These are phyloP conservation scores for Urochloa ruziziensis DNA, from an alignment of 176 grass and related monocot genomes.

Conservation along the genomic window DNA sequence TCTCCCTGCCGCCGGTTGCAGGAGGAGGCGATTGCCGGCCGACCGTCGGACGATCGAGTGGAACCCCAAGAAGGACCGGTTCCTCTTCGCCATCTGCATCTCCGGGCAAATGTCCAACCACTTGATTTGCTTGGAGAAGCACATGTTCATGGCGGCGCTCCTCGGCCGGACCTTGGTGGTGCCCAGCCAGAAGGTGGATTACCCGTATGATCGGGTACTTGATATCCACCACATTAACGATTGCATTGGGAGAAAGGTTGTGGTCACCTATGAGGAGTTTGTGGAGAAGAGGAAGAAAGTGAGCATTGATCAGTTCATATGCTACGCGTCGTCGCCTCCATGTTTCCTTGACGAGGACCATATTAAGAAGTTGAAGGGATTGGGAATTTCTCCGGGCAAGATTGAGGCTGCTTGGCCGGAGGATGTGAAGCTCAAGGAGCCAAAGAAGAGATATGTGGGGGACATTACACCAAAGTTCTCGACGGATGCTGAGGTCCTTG, in stretches of 20 bases:
- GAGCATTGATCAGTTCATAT: slow-evolving; percentile 87
- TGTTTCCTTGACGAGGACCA: slow-evolving; percentile 96
- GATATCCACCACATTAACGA: slow-evolving; percentile 87
- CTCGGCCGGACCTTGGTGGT: slow-evolving; percentile 72
- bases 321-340: slow-evolving; percentile 70
- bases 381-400: slow-evolving; percentile 70
- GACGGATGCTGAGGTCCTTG: slow-evolving; percentile 75
- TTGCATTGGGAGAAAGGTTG: slow-evolving; percentile 71
- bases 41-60: slow-evolving; percentile 79
- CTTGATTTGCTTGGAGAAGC: slow-evolving; percentile 96
- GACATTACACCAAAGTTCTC: slow-evolving; percentile 79
- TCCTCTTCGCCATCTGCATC: slow-evolving; percentile 78
- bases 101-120: slow-evolving; percentile 99
- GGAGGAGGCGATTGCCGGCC: slow-evolving; percentile 40
- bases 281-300: slow-evolving; percentile 67
- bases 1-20: slow-evolving; percentile 44
- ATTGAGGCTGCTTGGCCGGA: slow-evolving; percentile 85
- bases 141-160: slow-evolving; percentile 93
- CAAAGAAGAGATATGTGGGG: slow-evolving; percentile 71
- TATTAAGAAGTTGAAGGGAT: slow-evolving; percentile 69
- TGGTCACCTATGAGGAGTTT: slow-evolving; percentile 83
- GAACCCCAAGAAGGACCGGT: slow-evolving; percentile 81
- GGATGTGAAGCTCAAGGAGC: slow-evolving; percentile 83
- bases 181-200: slow-evolving; percentile 83
- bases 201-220: slow-evolving; percentile 69